Evolutionary conservation across 2,329 filamentous ascomycete genomes (phyloP).

Genomic region (Ascochyta viciae-villosae): DNA sequence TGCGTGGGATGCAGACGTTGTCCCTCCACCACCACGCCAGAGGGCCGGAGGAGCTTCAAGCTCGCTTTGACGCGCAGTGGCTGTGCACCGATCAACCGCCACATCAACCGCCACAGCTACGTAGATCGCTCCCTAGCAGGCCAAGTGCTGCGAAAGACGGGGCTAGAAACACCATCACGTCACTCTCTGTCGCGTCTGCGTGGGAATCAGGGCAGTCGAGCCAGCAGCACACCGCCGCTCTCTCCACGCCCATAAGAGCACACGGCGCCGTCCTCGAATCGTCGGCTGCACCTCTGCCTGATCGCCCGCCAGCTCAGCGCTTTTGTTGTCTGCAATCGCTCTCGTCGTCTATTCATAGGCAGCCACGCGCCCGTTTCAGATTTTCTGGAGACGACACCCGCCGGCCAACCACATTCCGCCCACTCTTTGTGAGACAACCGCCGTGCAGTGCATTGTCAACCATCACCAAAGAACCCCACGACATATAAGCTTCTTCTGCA

Average conservation of each 20-base stretch:
- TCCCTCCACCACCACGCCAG: no score
- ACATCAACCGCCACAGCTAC: not conserved
- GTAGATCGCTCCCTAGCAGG: not conserved
- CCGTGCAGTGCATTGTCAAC: slow-evolving; percentile 25
- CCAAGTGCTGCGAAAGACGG: not conserved
- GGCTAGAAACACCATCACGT: slow-evolving; percentile 21
- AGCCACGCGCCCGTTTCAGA: slow-evolving; percentile 52
- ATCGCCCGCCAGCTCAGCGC: slow-evolving; percentile 13
- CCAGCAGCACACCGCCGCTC: slow-evolving; percentile 33
- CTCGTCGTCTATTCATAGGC: slow-evolving; percentile 46
- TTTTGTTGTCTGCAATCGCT: slow-evolving; percentile 28
- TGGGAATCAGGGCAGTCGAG: slow-evolving; percentile 39
- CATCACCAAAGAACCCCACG: slow-evolving; percentile 2
- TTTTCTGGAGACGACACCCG: slow-evolving; percentile 29
- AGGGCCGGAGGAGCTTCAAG: not conserved
- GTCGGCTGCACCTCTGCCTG: slow-evolving; percentile 22
- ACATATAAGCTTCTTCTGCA: slow-evolving; percentile 32
- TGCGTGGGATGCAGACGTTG: no score
- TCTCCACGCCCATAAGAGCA: slow-evolving; percentile 22
- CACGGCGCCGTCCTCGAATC: slow-evolving; percentile 8
- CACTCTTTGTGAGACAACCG: slow-evolving; percentile 35
- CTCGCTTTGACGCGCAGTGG: not conserved
- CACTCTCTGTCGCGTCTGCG: slow-evolving; percentile 4
- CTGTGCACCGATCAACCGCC: not conserved
- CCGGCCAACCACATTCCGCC: slow-evolving; percentile 41